A percentile compares a stretch with the other conserved stretches of the same genome.
These are phyloP conservation scores for Capsicum baccatum DNA, from an alignment of 257 asterid genomes.

Conservation along the genomic window DNA sequence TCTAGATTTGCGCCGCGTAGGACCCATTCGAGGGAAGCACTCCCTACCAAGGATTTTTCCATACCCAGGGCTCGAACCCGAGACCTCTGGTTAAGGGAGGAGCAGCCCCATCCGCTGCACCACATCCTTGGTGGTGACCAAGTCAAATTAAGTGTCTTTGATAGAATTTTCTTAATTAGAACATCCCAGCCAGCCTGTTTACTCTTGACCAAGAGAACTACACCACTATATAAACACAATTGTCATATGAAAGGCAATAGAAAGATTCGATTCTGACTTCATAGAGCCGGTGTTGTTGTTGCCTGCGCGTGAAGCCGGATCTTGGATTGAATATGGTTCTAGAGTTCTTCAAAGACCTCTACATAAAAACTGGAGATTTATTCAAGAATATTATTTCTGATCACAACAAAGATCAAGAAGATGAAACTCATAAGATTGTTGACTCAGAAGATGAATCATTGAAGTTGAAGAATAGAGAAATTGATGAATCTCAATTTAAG, in stretches of 20 bases:
- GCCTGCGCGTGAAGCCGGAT: neutral
- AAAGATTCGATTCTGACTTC: neutral
- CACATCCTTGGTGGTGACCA: neutral
- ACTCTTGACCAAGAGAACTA: constrained; percentile 19
- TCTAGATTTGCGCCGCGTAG: too few species aligned
- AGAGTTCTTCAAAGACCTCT: neutral
- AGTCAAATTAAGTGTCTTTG: constrained; percentile 9
- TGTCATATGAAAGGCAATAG: neutral
- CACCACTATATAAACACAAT: neutral
- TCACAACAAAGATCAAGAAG: neutral
- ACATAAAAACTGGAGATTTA: neutral
- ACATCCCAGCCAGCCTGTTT: neutral
- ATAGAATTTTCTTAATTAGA: neutral
- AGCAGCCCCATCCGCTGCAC: too few species aligned
- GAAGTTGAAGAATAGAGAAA: constrained; percentile 14
- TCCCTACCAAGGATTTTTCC: too few species aligned
- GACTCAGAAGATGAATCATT: neutral
- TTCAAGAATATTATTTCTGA: neutral
- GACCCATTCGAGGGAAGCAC: too few species aligned
- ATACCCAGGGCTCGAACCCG: too few species aligned
- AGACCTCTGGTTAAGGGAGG: too few species aligned
- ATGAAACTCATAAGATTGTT: neutral
- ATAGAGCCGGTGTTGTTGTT: neutral
- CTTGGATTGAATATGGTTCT: neutral
- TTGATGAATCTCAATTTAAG: constrained; percentile 17